Percentiles rank a stretch among this genome's conserved stretches.
These are phyloP conservation scores for Aspergillus sergii DNA, from an alignment of 2,329 filamentous ascomycete species.

Conservation along the genomic window DNA sequence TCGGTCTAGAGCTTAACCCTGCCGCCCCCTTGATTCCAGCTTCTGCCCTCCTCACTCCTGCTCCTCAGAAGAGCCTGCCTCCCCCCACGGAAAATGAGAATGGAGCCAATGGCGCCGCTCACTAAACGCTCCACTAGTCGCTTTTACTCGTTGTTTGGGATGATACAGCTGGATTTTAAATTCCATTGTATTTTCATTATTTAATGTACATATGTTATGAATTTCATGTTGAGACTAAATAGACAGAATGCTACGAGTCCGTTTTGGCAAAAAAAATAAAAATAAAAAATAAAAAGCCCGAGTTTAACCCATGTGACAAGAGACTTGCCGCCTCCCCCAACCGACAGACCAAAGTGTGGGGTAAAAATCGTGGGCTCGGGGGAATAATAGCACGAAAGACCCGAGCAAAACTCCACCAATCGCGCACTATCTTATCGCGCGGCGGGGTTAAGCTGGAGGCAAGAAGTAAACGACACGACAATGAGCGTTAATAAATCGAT, in stretches of 20 bases:
- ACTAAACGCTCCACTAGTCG: not conserved
- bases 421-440: conserved; percentile 22
- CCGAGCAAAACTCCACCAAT: conserved; percentile 27
- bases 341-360: conserved; percentile 15
- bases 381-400: conserved; percentile 33
- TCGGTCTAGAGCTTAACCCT: conserved; percentile 85
- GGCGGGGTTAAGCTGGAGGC: conserved; percentile 11
- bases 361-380: conserved; percentile 28
- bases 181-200: not conserved
- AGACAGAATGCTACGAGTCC: not conserved
- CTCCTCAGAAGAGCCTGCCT: conserved; percentile 51
- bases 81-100: conserved; percentile 31
- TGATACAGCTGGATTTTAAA: not conserved
- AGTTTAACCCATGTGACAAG: not conserved
- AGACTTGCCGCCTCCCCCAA: not conserved
- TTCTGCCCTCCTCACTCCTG: conserved; percentile 70
- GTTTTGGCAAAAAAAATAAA: not conserved
- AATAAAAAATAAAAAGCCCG: not conserved
- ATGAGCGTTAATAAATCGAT: not conserved
- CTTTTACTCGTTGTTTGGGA: not conserved
- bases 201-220: not conserved
- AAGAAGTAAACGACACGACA: not conserved
- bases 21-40: conserved; percentile 78
- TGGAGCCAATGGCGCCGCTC: conserved; percentile 24
- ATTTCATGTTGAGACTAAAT: conserved; percentile 8